These are phyloP conservation scores for Rehmannia glutinosa DNA, from an alignment of 257 asterid species.

Conservation along the genomic window DNA sequence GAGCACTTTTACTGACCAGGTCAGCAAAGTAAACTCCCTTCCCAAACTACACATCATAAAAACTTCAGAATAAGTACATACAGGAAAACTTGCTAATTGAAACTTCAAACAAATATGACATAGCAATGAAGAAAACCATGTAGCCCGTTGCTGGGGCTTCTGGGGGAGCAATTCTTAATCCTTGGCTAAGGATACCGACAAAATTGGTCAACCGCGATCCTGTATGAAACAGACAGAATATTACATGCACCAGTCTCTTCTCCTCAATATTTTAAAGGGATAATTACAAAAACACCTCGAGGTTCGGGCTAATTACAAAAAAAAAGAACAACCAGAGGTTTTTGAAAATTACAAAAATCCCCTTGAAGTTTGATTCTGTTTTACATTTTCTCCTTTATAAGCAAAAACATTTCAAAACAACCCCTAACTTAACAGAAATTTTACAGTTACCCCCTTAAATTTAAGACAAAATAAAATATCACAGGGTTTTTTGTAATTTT, in stretches of 20 bases:
- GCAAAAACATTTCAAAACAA: no score
- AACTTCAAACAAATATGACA: constrained; percentile 5
- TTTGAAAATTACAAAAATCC: no score
- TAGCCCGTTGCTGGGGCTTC: constrained; percentile 99
- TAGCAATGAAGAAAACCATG: constrained; percentile 53
- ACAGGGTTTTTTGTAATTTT: no score
- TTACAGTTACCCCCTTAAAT: no score
- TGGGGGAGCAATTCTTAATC: constrained; percentile 96
- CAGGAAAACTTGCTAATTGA: neutral
- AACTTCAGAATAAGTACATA: neutral
- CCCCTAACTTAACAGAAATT: no score
- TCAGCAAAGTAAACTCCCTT: constrained; percentile 98
- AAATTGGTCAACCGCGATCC: constrained; percentile 95
- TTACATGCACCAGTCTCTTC: neutral
- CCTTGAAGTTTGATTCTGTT: no score
- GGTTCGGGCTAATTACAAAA: no score
- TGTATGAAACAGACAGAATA: constrained; percentile 27
- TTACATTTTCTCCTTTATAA: no score
- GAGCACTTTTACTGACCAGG: constrained; percentile 98
- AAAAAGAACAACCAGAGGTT: no score
- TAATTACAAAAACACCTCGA: no score
- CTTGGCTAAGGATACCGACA: constrained; percentile 96
- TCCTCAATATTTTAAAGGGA: neutral
- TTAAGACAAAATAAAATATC: no score
- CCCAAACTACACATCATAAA: constrained; percentile 60